Evolutionary conservation across 305 asterid genomes (phyloP).

Genomic region (Nicotiana rustica): DNA sequence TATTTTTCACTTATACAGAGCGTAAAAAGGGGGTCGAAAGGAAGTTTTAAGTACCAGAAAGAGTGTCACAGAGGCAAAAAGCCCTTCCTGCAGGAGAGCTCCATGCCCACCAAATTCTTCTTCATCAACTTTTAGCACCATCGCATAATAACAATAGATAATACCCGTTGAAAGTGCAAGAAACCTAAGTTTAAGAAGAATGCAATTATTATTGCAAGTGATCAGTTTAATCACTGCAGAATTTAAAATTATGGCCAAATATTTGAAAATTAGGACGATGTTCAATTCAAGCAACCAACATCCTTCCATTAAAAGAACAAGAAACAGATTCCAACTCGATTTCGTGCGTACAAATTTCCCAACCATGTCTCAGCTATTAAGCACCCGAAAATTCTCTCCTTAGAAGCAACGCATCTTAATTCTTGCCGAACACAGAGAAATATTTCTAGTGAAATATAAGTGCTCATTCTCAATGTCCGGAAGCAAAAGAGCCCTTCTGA

Average conservation of each 20-base stretch:
- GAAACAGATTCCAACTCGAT: slow-evolving; percentile 8
- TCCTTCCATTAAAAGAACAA: slow-evolving; percentile 11
- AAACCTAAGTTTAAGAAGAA: slow-evolving; percentile 54
- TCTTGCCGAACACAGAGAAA: background rate
- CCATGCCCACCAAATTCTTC: slow-evolving; percentile 97
- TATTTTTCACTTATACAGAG: slow-evolving; percentile 10
- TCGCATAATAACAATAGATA: slow-evolving; percentile 80
- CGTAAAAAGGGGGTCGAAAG: slow-evolving; percentile 5
- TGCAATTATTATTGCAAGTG: background rate
- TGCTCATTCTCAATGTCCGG: background rate
- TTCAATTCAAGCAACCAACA: slow-evolving; percentile 3
- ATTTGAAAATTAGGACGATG: slow-evolving; percentile 8
- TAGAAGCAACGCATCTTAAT: background rate
- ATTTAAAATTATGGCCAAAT: slow-evolving; percentile 34
- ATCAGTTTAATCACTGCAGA: background rate
- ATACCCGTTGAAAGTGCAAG: slow-evolving; percentile 75
- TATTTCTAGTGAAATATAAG: background rate
- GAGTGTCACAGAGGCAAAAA: slow-evolving; percentile 85
- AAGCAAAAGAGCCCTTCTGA: background rate
- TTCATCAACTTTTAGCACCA: slow-evolving; percentile 85
- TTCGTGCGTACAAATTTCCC: background rate
- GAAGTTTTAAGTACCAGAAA: slow-evolving; percentile 66
- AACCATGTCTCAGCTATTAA: background rate
- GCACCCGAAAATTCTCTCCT: background rate
- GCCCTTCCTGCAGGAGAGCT: slow-evolving; percentile 96